Conservation (phyloP, 306 rosid genomes). For the Styphnolobium japonicum region DNA sequence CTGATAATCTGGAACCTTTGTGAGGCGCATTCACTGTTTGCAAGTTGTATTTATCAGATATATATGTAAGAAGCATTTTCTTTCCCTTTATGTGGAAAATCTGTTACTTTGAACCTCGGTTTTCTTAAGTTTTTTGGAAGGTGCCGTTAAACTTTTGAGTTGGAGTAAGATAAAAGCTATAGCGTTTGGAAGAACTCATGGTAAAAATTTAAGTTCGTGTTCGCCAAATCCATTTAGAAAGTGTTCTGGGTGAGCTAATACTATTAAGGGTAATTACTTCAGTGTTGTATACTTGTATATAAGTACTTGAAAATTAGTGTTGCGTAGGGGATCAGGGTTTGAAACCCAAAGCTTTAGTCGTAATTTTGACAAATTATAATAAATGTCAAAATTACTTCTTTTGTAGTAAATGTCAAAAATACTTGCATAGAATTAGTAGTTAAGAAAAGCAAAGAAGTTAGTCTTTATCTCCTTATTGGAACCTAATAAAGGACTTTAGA, state of each 20-base stretch:
- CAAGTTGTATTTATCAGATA: neutral
- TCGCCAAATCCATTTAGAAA: neutral
- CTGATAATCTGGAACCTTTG: neutral
- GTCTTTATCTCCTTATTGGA: too few species aligned
- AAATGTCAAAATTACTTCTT: neutral
- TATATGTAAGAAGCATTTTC: neutral
- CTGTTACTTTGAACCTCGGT: neutral
- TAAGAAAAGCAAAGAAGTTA: too few species aligned
- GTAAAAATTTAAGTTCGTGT: neutral
- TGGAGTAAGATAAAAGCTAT: neutral
- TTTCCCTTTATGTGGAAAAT: neutral
- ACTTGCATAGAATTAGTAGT: too few species aligned
- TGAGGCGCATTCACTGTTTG: neutral
- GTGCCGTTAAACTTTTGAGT: neutral
- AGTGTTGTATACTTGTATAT: neutral
- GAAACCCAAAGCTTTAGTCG: neutral
- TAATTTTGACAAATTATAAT: neutral
- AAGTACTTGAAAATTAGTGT: neutral
- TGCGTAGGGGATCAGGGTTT: neutral
- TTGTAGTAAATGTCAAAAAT: neutral
- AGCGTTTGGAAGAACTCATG: neutral
- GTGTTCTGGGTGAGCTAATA: neutral
- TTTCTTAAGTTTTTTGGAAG: neutral
- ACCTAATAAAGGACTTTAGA: too few species aligned
- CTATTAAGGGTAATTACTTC: neutral